Evolutionary conservation across 805 yeast species (phyloP), one percentile per base, ranked within the genome.

Genomic region (Clavispora phyllophila): DNA sequence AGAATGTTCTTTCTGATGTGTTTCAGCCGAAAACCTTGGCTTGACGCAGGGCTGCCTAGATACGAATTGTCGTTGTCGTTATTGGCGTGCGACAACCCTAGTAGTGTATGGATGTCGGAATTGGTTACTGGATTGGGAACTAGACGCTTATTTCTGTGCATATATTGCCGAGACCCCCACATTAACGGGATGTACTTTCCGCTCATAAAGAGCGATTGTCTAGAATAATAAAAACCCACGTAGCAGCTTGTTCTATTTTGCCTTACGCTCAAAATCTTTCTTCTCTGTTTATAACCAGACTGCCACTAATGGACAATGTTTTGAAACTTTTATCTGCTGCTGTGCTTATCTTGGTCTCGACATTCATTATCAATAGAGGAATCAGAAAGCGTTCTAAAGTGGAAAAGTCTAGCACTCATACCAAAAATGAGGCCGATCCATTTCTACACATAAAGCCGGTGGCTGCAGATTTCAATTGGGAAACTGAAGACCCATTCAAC

Each of bases 401-500:
- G 10, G 28, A 25, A 2, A 28, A 28, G 31, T 14, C 7, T 7
- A 14, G 12, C n/a, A 28, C 6, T 14, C 9, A 14, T 6, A 5
- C 9, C 5, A 10, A 3, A 4, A 6, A 19, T n/a, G 35, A 9
- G 15, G 14, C 41, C 31, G n/a, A 25, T 4, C 27, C n/a, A 12
- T 4, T 9, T n/a, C 17, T 33, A 4, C 17, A 20, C 10, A 33
- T 20, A 6, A 33, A 19, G 15, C 42, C 54, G 0, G 54, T 51
- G 7, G 34, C 49, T 1, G 37, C 34, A 18, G 40, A 40, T 10
- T 51, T 51, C 39, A 36, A 41, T 2, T 51, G 55, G 55, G 45
- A 43, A 10, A 25, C 38, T 2, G 48, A 45, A n/a, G 29, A 45
- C 23, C 55, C 55, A 2, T 37, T 41, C 27, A 49, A 46, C 24